phyloP scores from a whole-genome alignment of 73 alveolate species.

The Paramecium biaurelia region DNA sequence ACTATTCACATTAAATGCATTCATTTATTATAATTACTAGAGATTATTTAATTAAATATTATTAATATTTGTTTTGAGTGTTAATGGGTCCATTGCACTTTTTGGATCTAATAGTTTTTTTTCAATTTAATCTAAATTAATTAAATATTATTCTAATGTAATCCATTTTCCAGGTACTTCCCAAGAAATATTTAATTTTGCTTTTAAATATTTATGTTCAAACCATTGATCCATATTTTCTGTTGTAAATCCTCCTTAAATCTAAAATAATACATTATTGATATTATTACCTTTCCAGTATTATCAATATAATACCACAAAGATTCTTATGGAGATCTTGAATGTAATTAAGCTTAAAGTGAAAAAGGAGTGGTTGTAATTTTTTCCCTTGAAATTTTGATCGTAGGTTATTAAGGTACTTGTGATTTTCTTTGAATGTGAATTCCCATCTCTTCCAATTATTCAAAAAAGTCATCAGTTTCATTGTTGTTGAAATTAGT shows the following conservation, averaged over 20 bases:
- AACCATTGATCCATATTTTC: conserved; percentile 21
- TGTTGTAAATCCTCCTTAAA: not conserved
- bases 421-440: not conserved
- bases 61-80: not conserved
- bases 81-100: not conserved
- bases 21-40: not conserved
- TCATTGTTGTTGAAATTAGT: not conserved
- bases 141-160: not conserved
- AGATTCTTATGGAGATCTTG: not conserved
- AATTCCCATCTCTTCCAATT: not conserved
- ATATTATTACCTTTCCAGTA: not conserved
- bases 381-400: not conserved
- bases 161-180: not conserved
- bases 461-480: not conserved
- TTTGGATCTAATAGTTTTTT: not conserved
- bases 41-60: not conserved
- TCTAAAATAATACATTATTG: not conserved
- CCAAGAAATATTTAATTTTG: not conserved
- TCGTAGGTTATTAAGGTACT: not conserved
- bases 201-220: not conserved
- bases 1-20: not conserved
- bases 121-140: not conserved
- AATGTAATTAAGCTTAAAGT: not conserved
- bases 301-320: not conserved
- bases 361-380: not conserved